A percentile compares a stretch with the other conserved stretches of the same genome.
phyloP scores from a whole-genome alignment of 108 stramenopile species.

The Discostella pseudostelligera region DNA sequence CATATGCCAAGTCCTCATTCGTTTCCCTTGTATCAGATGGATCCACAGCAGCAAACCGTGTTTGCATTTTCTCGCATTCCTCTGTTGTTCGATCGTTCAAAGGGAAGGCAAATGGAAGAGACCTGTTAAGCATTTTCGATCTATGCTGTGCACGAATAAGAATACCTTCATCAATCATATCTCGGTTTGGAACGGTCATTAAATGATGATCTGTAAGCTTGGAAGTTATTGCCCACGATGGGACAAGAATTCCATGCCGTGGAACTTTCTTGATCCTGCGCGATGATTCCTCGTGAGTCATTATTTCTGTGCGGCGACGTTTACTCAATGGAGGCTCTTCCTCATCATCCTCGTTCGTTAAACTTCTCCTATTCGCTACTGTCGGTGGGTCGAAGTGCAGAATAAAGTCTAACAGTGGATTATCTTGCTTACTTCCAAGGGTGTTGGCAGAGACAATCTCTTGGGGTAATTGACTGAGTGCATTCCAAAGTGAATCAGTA shows the following conservation, averaged over 20 bases:
- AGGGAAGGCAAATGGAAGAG: constrained; percentile 52
- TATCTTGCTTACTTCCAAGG: neutral
- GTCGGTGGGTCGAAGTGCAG: constrained; percentile 27
- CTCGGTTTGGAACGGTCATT: constrained; percentile 19
- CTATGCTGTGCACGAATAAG: constrained; percentile 45
- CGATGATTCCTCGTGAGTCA: neutral
- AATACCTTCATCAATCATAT: constrained; percentile 32
- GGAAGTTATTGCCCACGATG: constrained; percentile 15
- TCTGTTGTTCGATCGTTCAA: constrained; percentile 3
- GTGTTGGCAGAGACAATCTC: constrained; percentile 23
- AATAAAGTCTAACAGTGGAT: constrained; percentile 28
- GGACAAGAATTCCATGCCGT: constrained; percentile 7
- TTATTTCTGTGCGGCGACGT: neutral
- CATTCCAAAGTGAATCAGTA: constrained; percentile 16
- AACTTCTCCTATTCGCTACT: neutral
- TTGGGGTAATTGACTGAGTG: constrained; percentile 30
- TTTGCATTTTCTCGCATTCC: neutral
- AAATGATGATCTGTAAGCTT: constrained; percentile 18
- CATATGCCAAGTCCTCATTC: constrained; percentile 10
- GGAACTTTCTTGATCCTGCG: neutral
- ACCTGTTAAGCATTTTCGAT: constrained; percentile 18
- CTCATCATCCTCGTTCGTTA: neutral
- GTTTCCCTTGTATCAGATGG: neutral
- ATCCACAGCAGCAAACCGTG: neutral
- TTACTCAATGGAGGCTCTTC: neutral